Evolutionary conservation across 495 filamentous ascomycete genomes (phyloP).

Genomic region (Astrothelium macrocarpum): DNA sequence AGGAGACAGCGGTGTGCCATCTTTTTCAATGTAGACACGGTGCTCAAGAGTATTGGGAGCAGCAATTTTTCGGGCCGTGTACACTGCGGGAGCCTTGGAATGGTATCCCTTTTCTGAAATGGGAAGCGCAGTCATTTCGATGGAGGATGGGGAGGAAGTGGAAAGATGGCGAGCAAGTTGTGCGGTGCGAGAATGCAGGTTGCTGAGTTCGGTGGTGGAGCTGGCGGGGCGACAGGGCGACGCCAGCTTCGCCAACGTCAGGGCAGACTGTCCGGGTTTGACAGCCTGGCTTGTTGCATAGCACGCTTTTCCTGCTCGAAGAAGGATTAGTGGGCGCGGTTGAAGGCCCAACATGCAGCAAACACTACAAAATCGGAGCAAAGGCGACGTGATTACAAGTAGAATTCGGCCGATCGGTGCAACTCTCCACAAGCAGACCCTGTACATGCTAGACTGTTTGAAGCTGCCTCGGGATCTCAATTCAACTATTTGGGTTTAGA

Average conservation of each 20-base stretch:
- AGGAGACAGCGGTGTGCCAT: slow-evolving; percentile 84
- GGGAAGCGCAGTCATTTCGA: slow-evolving; percentile 34
- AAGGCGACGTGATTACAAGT: neutral
- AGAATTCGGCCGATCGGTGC: neutral
- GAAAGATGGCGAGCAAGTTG: slow-evolving; percentile 28
- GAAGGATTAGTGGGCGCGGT: slow-evolving; percentile 1
- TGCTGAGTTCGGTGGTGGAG: neutral
- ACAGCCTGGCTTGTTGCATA: slow-evolving; percentile 11
- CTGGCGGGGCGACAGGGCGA: slow-evolving; percentile 15
- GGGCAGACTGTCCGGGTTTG: slow-evolving; percentile 15
- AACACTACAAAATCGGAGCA: neutral
- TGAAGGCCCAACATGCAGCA: slow-evolving; percentile 1
- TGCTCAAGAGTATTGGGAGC: slow-evolving; percentile 90
- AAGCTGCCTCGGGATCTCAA: slow-evolving; percentile 6
- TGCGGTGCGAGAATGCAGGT: slow-evolving; percentile 16
- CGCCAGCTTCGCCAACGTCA: slow-evolving; percentile 29
- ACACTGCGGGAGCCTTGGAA: slow-evolving; percentile 45
- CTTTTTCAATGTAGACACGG: slow-evolving; percentile 94
- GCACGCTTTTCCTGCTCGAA: neutral
- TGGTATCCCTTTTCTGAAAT: slow-evolving; percentile 34
- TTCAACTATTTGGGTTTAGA: neutral
- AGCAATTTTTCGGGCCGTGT: slow-evolving; percentile 73
- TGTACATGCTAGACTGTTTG: neutral
- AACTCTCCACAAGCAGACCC: neutral
- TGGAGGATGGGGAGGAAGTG: slow-evolving; percentile 7